Percentiles rank a stretch among this genome's conserved stretches.
Conservation (phyloP, 306 rosid genomes). For the Rosa rugosa region DNA sequence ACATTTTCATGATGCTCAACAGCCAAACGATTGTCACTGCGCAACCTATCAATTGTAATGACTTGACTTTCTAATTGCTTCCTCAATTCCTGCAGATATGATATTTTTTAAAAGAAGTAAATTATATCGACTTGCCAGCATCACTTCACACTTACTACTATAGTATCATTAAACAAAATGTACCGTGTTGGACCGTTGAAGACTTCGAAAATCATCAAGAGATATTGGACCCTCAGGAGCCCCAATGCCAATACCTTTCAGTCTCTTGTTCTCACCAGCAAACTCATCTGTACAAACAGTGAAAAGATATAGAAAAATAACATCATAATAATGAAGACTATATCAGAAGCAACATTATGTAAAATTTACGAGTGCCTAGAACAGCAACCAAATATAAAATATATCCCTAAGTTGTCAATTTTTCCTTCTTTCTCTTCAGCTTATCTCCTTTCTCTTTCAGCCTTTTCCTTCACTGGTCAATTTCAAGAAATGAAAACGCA, state of each 20-base stretch:
- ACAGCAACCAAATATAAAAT: background rate
- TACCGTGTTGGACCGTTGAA: slow-evolving; percentile 86
- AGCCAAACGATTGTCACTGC: slow-evolving; percentile 54
- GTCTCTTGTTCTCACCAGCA: slow-evolving; percentile 72
- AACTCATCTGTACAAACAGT: slow-evolving; percentile 50
- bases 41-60: slow-evolving; percentile 58
- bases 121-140: background rate
- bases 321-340: background rate
- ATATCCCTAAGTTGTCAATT: background rate
- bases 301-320: background rate
- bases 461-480: background rate
- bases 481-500: background rate
- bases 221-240: slow-evolving; percentile 96
- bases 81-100: slow-evolving; percentile 71
- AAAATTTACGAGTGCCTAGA: background rate
- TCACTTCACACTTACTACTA: slow-evolving; percentile 2
- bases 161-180: slow-evolving; percentile 20
- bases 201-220: slow-evolving; percentile 97
- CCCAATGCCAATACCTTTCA: slow-evolving; percentile 93
- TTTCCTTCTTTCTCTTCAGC: background rate
- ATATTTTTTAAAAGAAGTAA: slow-evolving; percentile 7
- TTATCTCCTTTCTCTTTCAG: background rate
- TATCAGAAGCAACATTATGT: background rate
- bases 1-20: slow-evolving; percentile 70
- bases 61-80: slow-evolving; percentile 89